phyloP scores from a whole-genome alignment of 2,329 filamentous ascomycete species.

The Ophiostoma perfectum region DNA sequence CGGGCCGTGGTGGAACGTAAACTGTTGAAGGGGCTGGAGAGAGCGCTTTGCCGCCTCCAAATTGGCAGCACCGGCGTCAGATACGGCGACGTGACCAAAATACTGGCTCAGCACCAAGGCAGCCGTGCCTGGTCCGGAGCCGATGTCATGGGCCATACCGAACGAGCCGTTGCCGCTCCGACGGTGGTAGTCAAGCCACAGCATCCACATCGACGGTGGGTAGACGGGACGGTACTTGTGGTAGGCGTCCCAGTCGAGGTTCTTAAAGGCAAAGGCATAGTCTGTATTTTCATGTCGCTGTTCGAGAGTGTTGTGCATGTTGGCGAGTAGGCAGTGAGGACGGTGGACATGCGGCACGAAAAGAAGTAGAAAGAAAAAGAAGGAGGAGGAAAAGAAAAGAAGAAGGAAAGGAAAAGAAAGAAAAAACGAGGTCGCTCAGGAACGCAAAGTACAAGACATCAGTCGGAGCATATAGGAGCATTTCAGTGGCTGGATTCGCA shows the following conservation, averaged over 20 bases:
- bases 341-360: too few species aligned
- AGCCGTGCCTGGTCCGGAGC: neutral
- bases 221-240: conserved; percentile 26
- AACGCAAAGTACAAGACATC: too few species aligned
- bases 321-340: neutral
- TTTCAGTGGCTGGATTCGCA: too few species aligned
- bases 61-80: conserved; percentile 3
- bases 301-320: neutral
- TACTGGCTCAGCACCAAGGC: neutral
- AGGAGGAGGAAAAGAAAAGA: too few species aligned
- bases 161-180: conserved; percentile 14
- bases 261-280: conserved; percentile 28
- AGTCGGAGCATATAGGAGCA: too few species aligned
- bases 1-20: neutral
- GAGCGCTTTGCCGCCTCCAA: neutral
- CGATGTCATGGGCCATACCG: neutral
- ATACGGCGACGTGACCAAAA: neutral
- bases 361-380: too few species aligned
- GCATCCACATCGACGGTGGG: conserved; percentile 24
- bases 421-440: too few species aligned
- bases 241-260: conserved; percentile 27
- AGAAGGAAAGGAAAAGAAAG: too few species aligned
- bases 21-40: neutral
- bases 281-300: conserved; percentile 19
- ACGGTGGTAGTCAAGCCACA: conserved; percentile 25